These are phyloP conservation scores for Hapsidospora chrysogenum DNA, from an alignment of 495 filamentous ascomycete species.

Conservation along the genomic window DNA sequence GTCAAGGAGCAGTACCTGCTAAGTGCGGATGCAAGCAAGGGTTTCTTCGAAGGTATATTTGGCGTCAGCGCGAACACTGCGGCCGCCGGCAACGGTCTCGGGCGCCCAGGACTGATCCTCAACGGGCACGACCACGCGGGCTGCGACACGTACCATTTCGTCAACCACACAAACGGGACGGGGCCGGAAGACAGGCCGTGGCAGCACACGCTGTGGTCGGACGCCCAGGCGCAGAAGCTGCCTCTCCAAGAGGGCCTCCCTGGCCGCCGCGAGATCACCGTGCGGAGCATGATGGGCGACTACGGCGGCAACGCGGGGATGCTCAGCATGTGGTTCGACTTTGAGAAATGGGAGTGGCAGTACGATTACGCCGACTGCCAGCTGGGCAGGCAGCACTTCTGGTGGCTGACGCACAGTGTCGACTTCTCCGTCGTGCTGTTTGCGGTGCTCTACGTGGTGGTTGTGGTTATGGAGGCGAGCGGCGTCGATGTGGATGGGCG, in stretches of 20 bases:
- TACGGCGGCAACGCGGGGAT: constrained; percentile 80
- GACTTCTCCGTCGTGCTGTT: constrained; percentile 37
- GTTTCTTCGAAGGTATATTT: constrained; percentile 63
- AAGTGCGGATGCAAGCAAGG: constrained; percentile 42
- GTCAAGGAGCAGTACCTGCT: constrained; percentile 89
- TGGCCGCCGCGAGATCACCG: constrained; percentile 73
- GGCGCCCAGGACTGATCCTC: constrained; percentile 51
- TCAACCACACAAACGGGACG: constrained; percentile 29
- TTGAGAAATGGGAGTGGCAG: constrained; percentile 51
- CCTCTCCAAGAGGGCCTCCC: constrained; percentile 15
- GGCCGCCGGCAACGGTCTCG: constrained; percentile 36
- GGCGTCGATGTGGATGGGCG: constrained; percentile 2
- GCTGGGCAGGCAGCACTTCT: constrained; percentile 74
- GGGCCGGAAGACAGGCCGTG: constrained; percentile 17
- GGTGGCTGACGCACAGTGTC: constrained; percentile 77
- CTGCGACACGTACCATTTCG: constrained; percentile 73
- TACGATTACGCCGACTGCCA: constrained; percentile 64
- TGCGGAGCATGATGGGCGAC: constrained; percentile 97
- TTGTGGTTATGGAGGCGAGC: constrained; percentile 6
- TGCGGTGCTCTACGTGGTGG: constrained; percentile 12
- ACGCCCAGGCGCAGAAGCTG: constrained; percentile 11
- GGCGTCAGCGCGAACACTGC: constrained; percentile 47
- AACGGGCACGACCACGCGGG: constrained; percentile 93
- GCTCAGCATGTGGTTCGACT: constrained; percentile 78
- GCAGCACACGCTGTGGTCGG: constrained; percentile 26